A percentile compares a stretch with the other conserved stretches of the same genome.
phyloP scores from a whole-genome alignment of 768 basidiomycete genomes.

The Agaricus sinodeliciosus region DNA sequence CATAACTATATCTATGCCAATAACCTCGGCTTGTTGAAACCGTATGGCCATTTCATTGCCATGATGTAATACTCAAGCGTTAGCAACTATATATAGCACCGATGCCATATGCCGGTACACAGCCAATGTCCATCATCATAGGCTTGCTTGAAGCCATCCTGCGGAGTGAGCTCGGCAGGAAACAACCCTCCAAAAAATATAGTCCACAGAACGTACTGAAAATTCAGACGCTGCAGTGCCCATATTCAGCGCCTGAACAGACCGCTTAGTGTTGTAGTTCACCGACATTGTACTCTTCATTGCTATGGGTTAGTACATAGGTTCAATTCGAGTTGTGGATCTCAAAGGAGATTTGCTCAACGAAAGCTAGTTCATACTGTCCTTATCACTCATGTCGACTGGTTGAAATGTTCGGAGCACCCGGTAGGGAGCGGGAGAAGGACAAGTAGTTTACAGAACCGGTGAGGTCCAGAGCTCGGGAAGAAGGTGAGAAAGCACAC shows the following conservation, averaged over 20 bases:
- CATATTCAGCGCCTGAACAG: neutral
- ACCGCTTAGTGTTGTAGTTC: neutral
- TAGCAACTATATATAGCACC: neutral
- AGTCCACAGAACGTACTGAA: constrained; percentile 21
- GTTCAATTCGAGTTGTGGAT: neutral
- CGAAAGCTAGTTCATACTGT: neutral
- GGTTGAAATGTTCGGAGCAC: too few species aligned
- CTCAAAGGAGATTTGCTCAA: neutral
- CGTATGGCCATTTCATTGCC: constrained; percentile 20
- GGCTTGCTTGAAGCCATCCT: constrained; percentile 11
- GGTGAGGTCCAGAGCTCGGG: neutral
- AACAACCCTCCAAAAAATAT: constrained; percentile 20
- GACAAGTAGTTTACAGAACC: too few species aligned
- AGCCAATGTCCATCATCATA: constrained; percentile 21
- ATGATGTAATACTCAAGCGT: constrained; percentile 7
- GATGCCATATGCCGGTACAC: constrained; percentile 24
- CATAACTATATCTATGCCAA: constrained; percentile 20
- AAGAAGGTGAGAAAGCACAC: neutral
- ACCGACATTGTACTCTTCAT: constrained; percentile 7
- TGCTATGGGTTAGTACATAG: constrained; percentile 1
- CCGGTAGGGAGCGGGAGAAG: too few species aligned
- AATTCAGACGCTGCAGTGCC: constrained; percentile 15
- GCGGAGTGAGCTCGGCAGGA: constrained; percentile 12
- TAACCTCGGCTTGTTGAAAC: constrained; percentile 17
- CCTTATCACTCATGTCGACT: neutral